Evolutionary conservation across 2,329 filamentous ascomycete genomes (phyloP).

Genomic region (Dactylellina leptospora): DNA sequence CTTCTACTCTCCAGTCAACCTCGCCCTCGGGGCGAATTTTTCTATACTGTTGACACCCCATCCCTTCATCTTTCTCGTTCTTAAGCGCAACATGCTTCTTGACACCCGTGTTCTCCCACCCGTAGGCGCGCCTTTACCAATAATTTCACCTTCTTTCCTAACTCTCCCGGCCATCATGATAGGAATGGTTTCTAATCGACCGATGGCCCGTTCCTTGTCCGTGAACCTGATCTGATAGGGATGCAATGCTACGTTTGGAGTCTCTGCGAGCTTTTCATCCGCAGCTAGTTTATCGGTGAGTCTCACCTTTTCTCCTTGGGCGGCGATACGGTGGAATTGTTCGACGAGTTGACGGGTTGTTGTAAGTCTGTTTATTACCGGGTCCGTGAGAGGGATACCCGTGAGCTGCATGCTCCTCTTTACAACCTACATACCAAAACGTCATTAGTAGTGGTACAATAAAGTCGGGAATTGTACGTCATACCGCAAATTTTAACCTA

Average conservation of each 20-base stretch:
- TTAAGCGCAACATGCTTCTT: constrained; percentile 43
- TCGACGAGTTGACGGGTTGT: constrained; percentile 24
- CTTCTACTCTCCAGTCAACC: neutral
- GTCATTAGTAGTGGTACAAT: neutral
- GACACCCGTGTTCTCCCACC: constrained; percentile 32
- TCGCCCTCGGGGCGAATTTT: neutral
- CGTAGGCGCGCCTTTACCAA: constrained; percentile 20
- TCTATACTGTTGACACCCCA: constrained; percentile 47
- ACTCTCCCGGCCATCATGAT: constrained; percentile 49
- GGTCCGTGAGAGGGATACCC: constrained; percentile 37
- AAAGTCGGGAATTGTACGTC: neutral
- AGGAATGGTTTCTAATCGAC: constrained; percentile 45
- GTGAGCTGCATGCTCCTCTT: constrained; percentile 46
- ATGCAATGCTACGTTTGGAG: constrained; percentile 34
- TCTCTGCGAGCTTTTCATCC: constrained; percentile 5
- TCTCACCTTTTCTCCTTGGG: constrained; percentile 21
- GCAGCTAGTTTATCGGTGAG: constrained; percentile 26
- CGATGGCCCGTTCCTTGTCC: constrained; percentile 40
- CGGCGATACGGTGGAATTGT: constrained; percentile 38
- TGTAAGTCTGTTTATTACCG: constrained; percentile 31
- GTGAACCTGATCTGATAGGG: constrained; percentile 47
- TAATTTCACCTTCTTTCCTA: constrained; percentile 30
- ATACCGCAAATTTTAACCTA: constrained; percentile 41
- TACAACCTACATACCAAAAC: constrained; percentile 9
- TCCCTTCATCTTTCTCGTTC: constrained; percentile 42